Evolutionary conservation across 257 asterid genomes (phyloP), one percentile per base, ranked within the genome.

Genomic region (Ajuga chamaepitys): DNA sequence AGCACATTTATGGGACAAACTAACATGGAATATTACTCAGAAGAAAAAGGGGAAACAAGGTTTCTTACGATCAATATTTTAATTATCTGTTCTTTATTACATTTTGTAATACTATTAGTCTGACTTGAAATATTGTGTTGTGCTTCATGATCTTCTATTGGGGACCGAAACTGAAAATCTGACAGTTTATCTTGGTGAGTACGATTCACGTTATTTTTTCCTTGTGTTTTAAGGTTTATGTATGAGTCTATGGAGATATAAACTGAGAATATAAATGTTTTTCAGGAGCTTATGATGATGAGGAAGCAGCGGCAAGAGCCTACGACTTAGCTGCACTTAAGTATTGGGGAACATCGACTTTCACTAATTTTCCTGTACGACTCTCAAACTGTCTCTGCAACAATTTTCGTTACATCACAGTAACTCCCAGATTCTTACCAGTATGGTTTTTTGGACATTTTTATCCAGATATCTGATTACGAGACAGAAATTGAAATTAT

Each of bases 1-100:
- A 75, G 86, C 86, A 62, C 86, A 81, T 57, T 42, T 81, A 72
- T 81, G 87, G 87, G 87, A 81, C 16, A 81, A 78, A 64, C 80
- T 78, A 9, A 70, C 87, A 3, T 81, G 87, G 87, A 81, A 81
- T 56, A 69, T 71, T 9, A 75, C 84, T 38, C 87, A 81, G 72
- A 81, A 81, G 80, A 81, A 81, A n/a, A 81, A 81, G 20, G 87
- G 87, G 35, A 81, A 78, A 67, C 87, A 81, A 73, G 85, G 85
- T 80, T 32, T 9, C 2, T 38, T 44, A 20, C 38, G n/a, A n/a
- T n/a, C n/a, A 17, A 4, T 7, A 30, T 74, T 28, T 34, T 38
- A 42, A 14, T 26, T 24, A 21, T 30, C 22, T 63, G 9, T 22
- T 28, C n/a, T 9, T 25, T 10, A n/a, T 32, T 41, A 17, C 32